Evolutionary conservation across 2,329 filamentous ascomycete species (phyloP).

Genomic region (Diaporthe velutina): DNA sequence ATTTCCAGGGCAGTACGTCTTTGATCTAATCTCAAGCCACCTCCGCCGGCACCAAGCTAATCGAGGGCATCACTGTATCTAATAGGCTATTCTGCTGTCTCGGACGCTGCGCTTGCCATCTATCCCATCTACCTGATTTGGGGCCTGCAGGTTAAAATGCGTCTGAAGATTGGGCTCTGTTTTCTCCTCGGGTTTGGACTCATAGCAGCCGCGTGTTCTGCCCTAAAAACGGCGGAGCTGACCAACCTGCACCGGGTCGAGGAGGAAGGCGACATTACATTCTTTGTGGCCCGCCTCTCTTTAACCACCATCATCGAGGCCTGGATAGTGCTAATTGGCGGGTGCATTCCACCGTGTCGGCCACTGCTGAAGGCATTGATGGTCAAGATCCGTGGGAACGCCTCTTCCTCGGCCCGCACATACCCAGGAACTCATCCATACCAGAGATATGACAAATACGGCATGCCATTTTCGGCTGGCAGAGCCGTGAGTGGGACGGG

Average conservation of each 20-base stretch:
- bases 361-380: not conserved
- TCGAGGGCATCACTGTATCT: not conserved
- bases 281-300: constrained; percentile 3
- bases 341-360: constrained; percentile 24
- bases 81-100: constrained; percentile 24
- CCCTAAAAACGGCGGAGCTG: constrained; percentile 17
- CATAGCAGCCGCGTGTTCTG: constrained; percentile 17
- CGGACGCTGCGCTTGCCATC: constrained; percentile 18
- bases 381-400: not conserved
- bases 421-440: constrained; percentile 1
- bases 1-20: constrained; percentile 31
- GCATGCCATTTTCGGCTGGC: not conserved
- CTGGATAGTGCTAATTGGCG: constrained; percentile 29
- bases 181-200: constrained; percentile 21
- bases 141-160: constrained; percentile 7
- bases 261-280: constrained; percentile 12
- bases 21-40: not conserved
- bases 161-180: constrained; percentile 27
- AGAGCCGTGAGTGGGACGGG: not conserved
- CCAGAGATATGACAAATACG: constrained; percentile 23
- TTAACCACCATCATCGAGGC: constrained; percentile 23
- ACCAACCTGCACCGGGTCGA: constrained; percentile 3
- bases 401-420: not conserved
- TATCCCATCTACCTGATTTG: constrained; percentile 28
- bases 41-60: not conserved